Evolutionary conservation across 495 filamentous ascomycete species (phyloP).

Genomic region (Neurospora sp.): DNA sequence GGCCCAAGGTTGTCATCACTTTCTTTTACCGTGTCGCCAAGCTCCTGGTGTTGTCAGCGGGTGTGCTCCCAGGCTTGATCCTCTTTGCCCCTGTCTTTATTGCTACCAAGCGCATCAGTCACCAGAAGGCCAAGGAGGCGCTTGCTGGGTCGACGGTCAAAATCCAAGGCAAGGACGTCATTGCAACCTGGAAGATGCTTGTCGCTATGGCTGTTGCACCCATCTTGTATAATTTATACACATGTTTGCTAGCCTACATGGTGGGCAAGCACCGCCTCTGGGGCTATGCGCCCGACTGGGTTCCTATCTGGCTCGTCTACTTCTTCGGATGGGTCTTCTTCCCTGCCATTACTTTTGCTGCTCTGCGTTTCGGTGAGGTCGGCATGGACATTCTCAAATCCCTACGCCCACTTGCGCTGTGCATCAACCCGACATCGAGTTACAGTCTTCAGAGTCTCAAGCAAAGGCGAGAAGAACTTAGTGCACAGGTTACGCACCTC

Average conservation of each 20-base stretch:
- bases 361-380: constrained; percentile 89
- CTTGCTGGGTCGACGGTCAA: constrained; percentile 91
- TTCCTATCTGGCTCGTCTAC: constrained; percentile 70
- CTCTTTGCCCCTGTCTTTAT: constrained; percentile 91
- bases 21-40: constrained; percentile 74
- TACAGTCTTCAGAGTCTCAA: constrained; percentile 78
- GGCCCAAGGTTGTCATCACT: constrained; percentile 60
- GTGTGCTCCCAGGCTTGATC: constrained; percentile 75
- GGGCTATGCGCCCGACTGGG: constrained; percentile 66
- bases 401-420: constrained; percentile 79
- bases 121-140: constrained; percentile 79
- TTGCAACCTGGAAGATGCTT: constrained; percentile 97
- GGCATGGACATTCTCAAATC: constrained; percentile 99
- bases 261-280: constrained; percentile 71
- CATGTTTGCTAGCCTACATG: constrained; percentile 60
- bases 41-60: constrained; percentile 62
- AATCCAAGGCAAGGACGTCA: constrained; percentile 85
- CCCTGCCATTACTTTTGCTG: constrained; percentile 82
- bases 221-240: constrained; percentile 73
- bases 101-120: constrained; percentile 79
- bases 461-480: constrained; percentile 58
- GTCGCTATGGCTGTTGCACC: constrained; percentile 85
- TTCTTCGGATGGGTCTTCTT: constrained; percentile 67
- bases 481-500: constrained; percentile 72
- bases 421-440: constrained; percentile 69